phyloP scores from a whole-genome alignment of 2,329 filamentous ascomycete genomes.

The Colletotrichum sp. region DNA sequence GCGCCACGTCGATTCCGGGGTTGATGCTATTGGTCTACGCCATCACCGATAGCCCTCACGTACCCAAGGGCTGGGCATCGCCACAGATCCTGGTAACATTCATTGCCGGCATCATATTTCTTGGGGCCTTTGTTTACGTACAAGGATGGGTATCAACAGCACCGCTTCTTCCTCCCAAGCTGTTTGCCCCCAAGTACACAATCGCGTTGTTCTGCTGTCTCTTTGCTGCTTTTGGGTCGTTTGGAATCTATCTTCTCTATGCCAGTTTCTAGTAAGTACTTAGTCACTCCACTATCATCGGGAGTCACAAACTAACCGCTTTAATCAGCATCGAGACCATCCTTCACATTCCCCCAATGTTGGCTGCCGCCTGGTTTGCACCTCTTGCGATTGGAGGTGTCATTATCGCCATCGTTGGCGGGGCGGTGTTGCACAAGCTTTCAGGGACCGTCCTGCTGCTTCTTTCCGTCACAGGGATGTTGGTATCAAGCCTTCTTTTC shows the following conservation, averaged over 20 bases:
- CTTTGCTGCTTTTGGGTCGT: not conserved
- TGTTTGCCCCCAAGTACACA: not conserved
- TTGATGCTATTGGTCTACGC: not conserved
- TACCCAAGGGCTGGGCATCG: not conserved
- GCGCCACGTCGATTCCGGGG: not conserved
- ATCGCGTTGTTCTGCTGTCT: not conserved
- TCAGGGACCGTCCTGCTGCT: not conserved
- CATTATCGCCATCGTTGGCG: not conserved
- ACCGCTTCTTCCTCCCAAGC: not conserved
- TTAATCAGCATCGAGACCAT: conserved; percentile 65
- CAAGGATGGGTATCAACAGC: not conserved
- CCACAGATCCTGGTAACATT: not conserved
- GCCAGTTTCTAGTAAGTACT: not conserved
- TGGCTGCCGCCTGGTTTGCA: conserved; percentile 63
- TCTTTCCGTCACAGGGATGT: not conserved
- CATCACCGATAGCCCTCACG: not conserved
- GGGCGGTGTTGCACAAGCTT: conserved; percentile 32
- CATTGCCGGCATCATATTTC: not conserved
- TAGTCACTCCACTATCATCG: not conserved
- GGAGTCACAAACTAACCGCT: conserved; percentile 36
- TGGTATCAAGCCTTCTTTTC: not conserved
- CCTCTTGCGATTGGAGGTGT: conserved; percentile 59
- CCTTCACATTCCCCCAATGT: conserved; percentile 65
- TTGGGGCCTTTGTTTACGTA: not conserved
- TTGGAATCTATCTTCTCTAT: not conserved